Conservation (phyloP, 257 asterid species). For the Fraxinus pennsylvanica region DNA sequence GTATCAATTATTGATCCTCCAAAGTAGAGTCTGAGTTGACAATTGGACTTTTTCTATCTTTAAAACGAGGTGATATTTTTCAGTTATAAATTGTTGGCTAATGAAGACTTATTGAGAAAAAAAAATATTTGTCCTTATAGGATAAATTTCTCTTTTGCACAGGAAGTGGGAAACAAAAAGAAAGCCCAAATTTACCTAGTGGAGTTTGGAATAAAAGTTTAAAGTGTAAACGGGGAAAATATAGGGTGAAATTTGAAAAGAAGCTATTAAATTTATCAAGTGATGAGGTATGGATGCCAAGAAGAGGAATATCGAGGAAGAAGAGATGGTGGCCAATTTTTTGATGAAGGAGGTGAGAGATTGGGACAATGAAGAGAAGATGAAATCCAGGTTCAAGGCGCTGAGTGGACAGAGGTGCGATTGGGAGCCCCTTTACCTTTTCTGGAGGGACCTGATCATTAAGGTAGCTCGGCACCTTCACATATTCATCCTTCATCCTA, state of each 20-base stretch:
- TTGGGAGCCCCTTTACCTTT: constrained; percentile 69
- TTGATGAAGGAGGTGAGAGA: constrained; percentile 52
- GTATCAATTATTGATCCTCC: neutral
- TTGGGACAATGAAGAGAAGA: constrained; percentile 69
- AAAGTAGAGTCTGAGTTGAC: neutral
- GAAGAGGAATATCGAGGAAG: constrained; percentile 20
- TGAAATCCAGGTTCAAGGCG: constrained; percentile 62
- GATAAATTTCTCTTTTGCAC: neutral
- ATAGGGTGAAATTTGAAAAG: neutral
- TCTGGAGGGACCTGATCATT: constrained; percentile 79
- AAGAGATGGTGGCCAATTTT: constrained; percentile 39
- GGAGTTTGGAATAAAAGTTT: neutral
- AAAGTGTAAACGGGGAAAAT: neutral
- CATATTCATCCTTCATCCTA: constrained; percentile 59
- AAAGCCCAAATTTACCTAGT: neutral
- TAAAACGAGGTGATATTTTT: neutral
- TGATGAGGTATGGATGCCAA: constrained; percentile 1
- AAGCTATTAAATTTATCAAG: neutral
- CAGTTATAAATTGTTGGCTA: neutral
- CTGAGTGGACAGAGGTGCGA: constrained; percentile 86
- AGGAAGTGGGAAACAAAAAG: neutral
- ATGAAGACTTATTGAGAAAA: neutral
- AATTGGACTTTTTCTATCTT: neutral
- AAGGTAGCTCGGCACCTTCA: constrained; percentile 62
- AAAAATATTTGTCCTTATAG: neutral